Conservation (phyloP, 192 early-diverging fungal species). For the Podila epicladia region DNA sequence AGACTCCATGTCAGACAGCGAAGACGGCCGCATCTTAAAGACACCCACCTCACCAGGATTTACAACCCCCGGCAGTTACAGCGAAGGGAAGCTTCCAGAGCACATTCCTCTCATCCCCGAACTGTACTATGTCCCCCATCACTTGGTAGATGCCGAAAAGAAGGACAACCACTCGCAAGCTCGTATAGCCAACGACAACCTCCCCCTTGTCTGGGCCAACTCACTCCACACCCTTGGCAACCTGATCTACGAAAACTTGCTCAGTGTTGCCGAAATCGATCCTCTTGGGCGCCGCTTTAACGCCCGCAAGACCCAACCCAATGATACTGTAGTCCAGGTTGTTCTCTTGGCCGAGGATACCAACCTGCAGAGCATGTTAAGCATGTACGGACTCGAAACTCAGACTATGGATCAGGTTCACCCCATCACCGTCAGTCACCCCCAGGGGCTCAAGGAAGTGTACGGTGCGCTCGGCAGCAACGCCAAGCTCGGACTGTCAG, state of each 20-base stretch:
- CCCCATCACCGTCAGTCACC: constrained; percentile 71
- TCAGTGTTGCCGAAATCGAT: constrained; percentile 80
- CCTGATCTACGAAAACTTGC: constrained; percentile 76
- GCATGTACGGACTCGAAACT: constrained; percentile 79
- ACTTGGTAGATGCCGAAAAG: constrained; percentile 73
- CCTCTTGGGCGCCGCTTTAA: constrained; percentile 77
- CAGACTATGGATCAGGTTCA: constrained; percentile 72
- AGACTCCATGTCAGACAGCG: constrained; percentile 20
- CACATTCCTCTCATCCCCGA: constrained; percentile 68
- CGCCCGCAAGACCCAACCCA: constrained; percentile 51
- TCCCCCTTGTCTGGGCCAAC: constrained; percentile 88
- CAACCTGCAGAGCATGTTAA: constrained; percentile 70
- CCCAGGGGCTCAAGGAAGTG: constrained; percentile 79
- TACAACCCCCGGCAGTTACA: constrained; percentile 4
- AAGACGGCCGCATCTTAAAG: constrained; percentile 8
- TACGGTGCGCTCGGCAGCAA: constrained; percentile 77
- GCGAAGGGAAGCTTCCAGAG: constrained; percentile 26
- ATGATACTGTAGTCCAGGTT: constrained; percentile 75
- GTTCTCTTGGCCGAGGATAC: constrained; percentile 77
- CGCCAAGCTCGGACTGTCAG: constrained; percentile 78
- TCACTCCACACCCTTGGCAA: constrained; percentile 79
- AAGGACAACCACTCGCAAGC: constrained; percentile 71
- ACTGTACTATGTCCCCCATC: constrained; percentile 79
- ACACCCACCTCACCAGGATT: constrained; percentile 34
- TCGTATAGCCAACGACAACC: constrained; percentile 81